Conservation (phyloP, 2,329 filamentous ascomycete genomes). For the Monosporascus sp. region DNA sequence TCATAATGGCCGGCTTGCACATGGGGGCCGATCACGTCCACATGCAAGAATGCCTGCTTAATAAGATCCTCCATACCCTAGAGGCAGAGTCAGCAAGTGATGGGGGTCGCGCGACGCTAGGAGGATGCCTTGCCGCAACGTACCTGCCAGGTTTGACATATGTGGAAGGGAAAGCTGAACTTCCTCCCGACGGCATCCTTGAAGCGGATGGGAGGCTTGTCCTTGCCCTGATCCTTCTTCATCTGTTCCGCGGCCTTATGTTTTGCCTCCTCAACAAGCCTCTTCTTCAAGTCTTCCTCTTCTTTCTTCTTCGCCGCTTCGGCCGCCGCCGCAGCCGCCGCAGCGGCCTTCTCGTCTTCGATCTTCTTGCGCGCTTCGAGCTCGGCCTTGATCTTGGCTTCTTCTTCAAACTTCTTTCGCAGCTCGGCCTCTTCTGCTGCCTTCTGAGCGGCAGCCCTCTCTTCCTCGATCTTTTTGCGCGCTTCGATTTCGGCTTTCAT, state of each 20-base stretch:
- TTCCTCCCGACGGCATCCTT: conserved; percentile 89
- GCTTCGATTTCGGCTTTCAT: conserved; percentile 32
- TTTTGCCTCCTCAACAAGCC: conserved; percentile 42
- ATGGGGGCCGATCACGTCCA: conserved; percentile 70
- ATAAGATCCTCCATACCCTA: conserved; percentile 85
- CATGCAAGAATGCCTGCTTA: conserved; percentile 75
- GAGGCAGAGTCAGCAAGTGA: conserved; percentile 16
- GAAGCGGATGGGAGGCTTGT: conserved; percentile 76
- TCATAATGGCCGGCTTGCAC: conserved; percentile 78
- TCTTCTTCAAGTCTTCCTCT: conserved; percentile 50
- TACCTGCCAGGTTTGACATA: conserved; percentile 82
- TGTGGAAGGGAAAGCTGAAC: conserved; percentile 84
- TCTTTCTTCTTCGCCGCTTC: conserved; percentile 50
- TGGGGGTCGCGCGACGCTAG: conserved; percentile 1
- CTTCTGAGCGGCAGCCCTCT: conserved; percentile 18
- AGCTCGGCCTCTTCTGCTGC: conserved; percentile 23
- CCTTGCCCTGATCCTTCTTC: conserved; percentile 45
- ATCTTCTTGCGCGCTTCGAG: conserved; percentile 34
- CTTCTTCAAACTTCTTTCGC: conserved; percentile 22
- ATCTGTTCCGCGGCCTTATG: conserved; percentile 38
- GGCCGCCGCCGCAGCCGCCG: conserved; percentile 39
- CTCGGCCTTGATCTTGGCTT: conserved; percentile 34
- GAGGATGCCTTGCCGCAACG: conserved; percentile 26
- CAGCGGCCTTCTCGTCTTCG: conserved; percentile 34
- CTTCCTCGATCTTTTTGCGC: conserved; percentile 36